These are phyloP conservation scores for Aspergillus sp. DNA, from an alignment of 2,329 filamentous ascomycete genomes.

Conservation along the genomic window DNA sequence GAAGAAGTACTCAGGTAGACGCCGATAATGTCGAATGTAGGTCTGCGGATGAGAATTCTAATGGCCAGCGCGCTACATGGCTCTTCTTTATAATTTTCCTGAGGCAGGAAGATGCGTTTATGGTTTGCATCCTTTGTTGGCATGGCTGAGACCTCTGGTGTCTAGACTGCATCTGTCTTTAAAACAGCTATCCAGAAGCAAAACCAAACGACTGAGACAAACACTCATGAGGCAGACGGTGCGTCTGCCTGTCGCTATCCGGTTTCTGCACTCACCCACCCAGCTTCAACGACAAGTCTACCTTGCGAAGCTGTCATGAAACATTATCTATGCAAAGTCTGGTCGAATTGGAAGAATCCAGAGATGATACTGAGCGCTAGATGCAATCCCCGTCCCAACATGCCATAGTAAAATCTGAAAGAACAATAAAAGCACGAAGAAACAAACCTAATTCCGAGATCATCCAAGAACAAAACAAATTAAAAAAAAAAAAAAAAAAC, in stretches of 20 bases:
- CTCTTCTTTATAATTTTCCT: background rate
- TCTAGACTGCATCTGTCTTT: background rate
- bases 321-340: background rate
- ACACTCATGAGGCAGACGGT: background rate
- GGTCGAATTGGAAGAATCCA: background rate
- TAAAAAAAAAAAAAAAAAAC: background rate
- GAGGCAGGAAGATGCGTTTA: background rate
- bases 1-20: too few species aligned
- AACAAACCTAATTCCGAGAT: background rate
- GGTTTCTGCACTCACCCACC: background rate
- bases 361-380: background rate
- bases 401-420: background rate
- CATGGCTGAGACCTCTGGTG: background rate
- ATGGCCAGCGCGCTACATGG: too few species aligned
- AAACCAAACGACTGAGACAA: background rate
- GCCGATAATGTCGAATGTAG: background rate
- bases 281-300: background rate
- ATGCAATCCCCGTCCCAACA: background rate
- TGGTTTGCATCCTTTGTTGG: slow-evolving; percentile 2
- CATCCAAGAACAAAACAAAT: background rate
- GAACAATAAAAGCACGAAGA: background rate
- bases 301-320: background rate
- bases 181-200: background rate
- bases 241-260: background rate
- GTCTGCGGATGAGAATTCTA: background rate